phyloP scores from a whole-genome alignment of 176 grass and related monocot species.

The Elaeis guineensis region DNA sequence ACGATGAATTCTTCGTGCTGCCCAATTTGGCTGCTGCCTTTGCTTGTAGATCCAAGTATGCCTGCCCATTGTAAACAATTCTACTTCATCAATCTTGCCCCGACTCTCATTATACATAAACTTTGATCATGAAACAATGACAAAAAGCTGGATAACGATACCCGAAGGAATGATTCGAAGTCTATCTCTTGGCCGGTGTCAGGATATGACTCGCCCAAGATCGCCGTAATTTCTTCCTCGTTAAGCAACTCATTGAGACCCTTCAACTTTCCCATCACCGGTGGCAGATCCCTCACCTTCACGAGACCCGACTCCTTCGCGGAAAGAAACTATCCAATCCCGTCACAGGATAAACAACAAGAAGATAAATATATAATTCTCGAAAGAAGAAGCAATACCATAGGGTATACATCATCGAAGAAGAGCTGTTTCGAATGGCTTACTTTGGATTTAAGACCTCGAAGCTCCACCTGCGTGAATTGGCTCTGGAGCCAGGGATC shows the following conservation, averaged over 20 bases:
- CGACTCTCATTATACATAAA: too few relatives aligned
- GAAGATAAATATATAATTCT: background rate
- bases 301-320: constrained; percentile 56
- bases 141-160: constrained; percentile 5
- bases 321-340: constrained; percentile 51
- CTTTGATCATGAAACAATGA: too few relatives aligned
- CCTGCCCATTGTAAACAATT: constrained; percentile 27
- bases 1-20: constrained; percentile 50
- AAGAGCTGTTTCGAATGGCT: constrained; percentile 1
- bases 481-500: constrained; percentile 93
- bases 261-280: constrained; percentile 72
- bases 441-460: constrained; percentile 86
- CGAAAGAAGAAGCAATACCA: background rate
- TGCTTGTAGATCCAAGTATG: constrained; percentile 70
- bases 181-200: constrained; percentile 72
- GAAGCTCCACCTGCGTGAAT: constrained; percentile 98
- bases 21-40: constrained; percentile 48
- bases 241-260: constrained; percentile 61
- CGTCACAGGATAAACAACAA: background rate
- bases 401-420: background rate
- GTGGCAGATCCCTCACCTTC: constrained; percentile 62
- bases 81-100: background rate
- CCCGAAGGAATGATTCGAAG: constrained; percentile 80
- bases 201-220: constrained; percentile 49
- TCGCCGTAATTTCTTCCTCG: constrained; percentile 55